A percentile compares a stretch with the other conserved stretches of the same genome.
Conservation (phyloP, 108 stramenopile genomes). For the Bacterosira constricta region DNA sequence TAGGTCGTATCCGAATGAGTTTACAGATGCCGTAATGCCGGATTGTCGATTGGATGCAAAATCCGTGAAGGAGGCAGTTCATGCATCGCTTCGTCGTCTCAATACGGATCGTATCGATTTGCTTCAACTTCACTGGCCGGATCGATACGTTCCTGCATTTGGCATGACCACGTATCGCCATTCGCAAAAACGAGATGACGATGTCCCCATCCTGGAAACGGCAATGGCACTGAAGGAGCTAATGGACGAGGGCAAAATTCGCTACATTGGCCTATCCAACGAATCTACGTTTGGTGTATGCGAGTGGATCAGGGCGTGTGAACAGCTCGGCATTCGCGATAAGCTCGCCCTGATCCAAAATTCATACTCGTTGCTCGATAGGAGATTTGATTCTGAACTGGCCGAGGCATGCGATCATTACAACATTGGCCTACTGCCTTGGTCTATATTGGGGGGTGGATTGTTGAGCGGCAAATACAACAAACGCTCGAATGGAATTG, state of each 20-base stretch:
- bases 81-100: conserved; percentile 40
- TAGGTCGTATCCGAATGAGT: conserved; percentile 19
- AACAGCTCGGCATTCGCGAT: conserved; percentile 59
- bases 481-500: conserved; percentile 1
- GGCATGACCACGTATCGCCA: conserved; percentile 39
- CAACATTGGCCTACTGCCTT: conserved; percentile 86
- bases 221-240: conserved; percentile 74
- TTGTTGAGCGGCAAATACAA: conserved; percentile 82
- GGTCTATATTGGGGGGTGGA: conserved; percentile 91
- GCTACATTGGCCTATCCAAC: conserved; percentile 87
- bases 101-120: conserved; percentile 46
- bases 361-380: conserved; percentile 79
- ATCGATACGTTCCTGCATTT: conserved; percentile 43
- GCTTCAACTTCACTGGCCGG: conserved; percentile 50
- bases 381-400: conserved; percentile 84
- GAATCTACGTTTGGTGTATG: conserved; percentile 93
- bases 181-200: conserved; percentile 22
- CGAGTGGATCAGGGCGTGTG: conserved; percentile 43
- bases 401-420: conserved; percentile 87
- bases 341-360: conserved; percentile 88
- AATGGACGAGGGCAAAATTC: conserved; percentile 78
- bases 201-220: conserved; percentile 30
- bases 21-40: conserved; percentile 27
- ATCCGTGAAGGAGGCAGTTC: conserved; percentile 24
- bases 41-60: conserved; percentile 38